Base-by-base conservation (phyloP, 257 asterid species). In the Misopates orontium region DNA sequence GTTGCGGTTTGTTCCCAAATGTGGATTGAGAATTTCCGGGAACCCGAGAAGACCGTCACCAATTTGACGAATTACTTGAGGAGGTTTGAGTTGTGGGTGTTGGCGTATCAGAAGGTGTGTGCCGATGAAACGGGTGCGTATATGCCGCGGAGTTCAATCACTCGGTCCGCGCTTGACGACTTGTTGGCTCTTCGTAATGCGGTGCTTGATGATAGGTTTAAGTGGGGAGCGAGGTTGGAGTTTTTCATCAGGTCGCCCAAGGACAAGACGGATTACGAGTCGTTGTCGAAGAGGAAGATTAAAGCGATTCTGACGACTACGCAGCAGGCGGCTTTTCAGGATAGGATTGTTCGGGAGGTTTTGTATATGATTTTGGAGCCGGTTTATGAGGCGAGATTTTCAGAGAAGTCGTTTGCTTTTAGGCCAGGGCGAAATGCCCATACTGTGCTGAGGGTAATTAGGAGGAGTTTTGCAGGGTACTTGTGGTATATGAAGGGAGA, bases 391-490 rank as follows among this genome's bases (percentile, higher is more conserved):
- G 83, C 95, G 2, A 74, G 99, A 69, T 90, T 93, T 80, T 93
- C 97, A 0, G 82, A 88, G 57, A 93, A 88, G 88, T 90, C 97
- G 0, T 87, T 67, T 81, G 97, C 99, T 1, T 93, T 90, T 79
- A 80, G 99, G 77, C 99, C 99, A 0, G 99, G 97, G 19, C 84
- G 99, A 84, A 93, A 73, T 64, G 95, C 97, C 0, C 99, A 90
- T 65, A 93, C 97, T 0, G 95, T 79, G 44, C 49, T 93, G 75
- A 87, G 97, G 82, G 93, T 85, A 60, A 85, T 93, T 41, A 80
- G 99, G 66, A 88, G 99, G 87, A 90, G 87, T 68, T 93, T 93
- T 82, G 99, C 95, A 0, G 99, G 99, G 60, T 93, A 93, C 60
- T 76, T 93, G 78, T 93, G 99, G 99, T 93, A 93, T 75, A 76